Evolutionary conservation across 441 rosid species (phyloP), one percentile per base, ranked within the genome.

Genomic region (Lepidium campestre): DNA sequence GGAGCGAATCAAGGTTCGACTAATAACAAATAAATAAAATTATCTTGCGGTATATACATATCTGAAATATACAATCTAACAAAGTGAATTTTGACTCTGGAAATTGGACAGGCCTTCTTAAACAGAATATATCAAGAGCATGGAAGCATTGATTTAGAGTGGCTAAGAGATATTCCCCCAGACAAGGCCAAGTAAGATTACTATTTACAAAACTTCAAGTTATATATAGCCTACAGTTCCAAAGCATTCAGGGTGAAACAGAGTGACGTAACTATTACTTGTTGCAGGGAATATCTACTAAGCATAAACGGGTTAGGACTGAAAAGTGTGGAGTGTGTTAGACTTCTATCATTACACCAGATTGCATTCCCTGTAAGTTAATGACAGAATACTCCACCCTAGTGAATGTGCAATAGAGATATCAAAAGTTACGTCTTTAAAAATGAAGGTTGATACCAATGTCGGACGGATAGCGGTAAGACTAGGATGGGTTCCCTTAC

Each of bases 401-500:
- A 19, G 37, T 13, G 19, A 40, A 44, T 23, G 46, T 32, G 68
- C 13, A 49, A 63, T 46, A 36, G 39, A 70, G 36, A 25, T 42
- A 63, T 62, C 31, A 53, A 66, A 46, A 17, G 4, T 57, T 64
- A 40, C 10, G 1, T 20, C 39, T 7, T 46, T 50, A 4, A 44
- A 54, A 74, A 45, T 73, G 25, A 62, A 86, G 88, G 91, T 86
- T 60, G 91, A 86, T 70, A 86, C 86, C 19, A 86, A 86, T 70
- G 88, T 86, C 10, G 91, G 91, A 46, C 86, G 88, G 7, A 86
- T 86, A 64, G 85, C 83, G 58, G 91, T 86, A 46, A 79, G 88
- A 75, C 74, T 86, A 49, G 91, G 91, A 75, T 86, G 88, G 88
- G 91, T 83, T 57, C 91, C 91, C 3, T 73, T 86, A 46, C 86